Base-by-base conservation (phyloP, 2,329 filamentous ascomycete genomes). In the Fusarium coicis region DNA sequence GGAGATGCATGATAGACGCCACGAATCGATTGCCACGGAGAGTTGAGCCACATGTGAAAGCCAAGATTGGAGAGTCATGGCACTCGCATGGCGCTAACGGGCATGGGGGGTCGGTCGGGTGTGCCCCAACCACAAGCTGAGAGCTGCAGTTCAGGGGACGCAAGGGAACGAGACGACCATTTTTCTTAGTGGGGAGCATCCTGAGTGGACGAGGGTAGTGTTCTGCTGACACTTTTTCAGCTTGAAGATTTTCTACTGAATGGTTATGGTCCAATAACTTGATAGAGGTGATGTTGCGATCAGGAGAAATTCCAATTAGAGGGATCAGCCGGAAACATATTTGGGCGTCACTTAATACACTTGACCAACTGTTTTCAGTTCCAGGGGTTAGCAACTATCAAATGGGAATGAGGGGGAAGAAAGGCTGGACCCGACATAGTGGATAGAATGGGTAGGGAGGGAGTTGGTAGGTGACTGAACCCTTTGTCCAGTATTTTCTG, bases 11-110 rank as follows among this genome's bases (percentile, higher is more conserved):
- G 69, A 73, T 68, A 36, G n/a, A 52, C 59, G 66, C 70, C 65
- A 72, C 63, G 15, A 37, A 10, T 5, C 28, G 37, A 34, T 37
- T 40, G 56, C 49, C 60, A 65, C 42, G 49, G n/a, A 26, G 18
- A 21, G 11, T 30, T 14, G 23, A 65, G 73, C 72, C 75, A 73
- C 65, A 64, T 8, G 28, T 52, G 7, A 43, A 64, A 71, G 56
- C 67, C 74, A 65, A 74, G 71, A 46, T 47, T 60, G 32, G 32
- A 47, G 50, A 64, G 36, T 58, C 57, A 44, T 72, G 72, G 71
- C 63, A 76, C 67, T 77, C 61, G 74, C 73, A 77, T 75, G 68
- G 64, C 75, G 72, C 75, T 76, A 77, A 56, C 10, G 55, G 55
- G 47, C 52, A 63, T 66, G 40, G 70, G 49, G 49, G 16, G 9